A percentile compares a stretch with the other conserved stretches of the same genome.
These are phyloP conservation scores for Vanderwaltozyma verrucispora DNA, from an alignment of 805 yeast species.

Conservation along the genomic window DNA sequence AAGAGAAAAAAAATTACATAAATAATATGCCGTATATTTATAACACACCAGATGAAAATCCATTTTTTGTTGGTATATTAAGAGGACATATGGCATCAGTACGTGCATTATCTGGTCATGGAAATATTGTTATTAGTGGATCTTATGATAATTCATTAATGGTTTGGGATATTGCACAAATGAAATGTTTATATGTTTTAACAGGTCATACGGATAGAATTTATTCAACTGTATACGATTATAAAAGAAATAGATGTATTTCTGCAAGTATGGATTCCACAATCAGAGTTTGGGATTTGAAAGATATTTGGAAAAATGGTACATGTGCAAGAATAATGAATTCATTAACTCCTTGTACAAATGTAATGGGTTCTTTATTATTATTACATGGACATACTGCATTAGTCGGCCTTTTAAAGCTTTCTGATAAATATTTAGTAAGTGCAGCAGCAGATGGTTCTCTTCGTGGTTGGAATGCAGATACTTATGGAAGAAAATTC, in stretches of 20 bases:
- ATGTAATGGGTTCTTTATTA: slow-evolving; percentile 32
- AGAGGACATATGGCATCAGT: slow-evolving; percentile 77
- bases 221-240: slow-evolving; percentile 76
- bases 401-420: slow-evolving; percentile 75
- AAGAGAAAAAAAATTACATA: too few species aligned
- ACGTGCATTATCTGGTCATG: slow-evolving; percentile 78
- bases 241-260: slow-evolving; percentile 64
- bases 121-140: slow-evolving; percentile 76
- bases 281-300: slow-evolving; percentile 83
- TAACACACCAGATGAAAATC: slow-evolving; percentile 34
- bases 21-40: slow-evolving; percentile 30
- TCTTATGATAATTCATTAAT: slow-evolving; percentile 84
- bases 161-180: slow-evolving; percentile 81
- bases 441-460: slow-evolving; percentile 96
- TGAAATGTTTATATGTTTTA: slow-evolving; percentile 60
- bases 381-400: slow-evolving; percentile 82
- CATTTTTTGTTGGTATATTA: slow-evolving; percentile 57
- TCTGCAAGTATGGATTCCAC: slow-evolving; percentile 88
- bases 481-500: slow-evolving; percentile 51
- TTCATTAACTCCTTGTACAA: slow-evolving; percentile 20
- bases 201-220: slow-evolving; percentile 82
- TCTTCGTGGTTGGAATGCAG: slow-evolving; percentile 86
- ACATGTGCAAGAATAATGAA: slow-evolving; percentile 16
- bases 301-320: slow-evolving; percentile 50
- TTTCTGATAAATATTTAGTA: slow-evolving; percentile 66